Evolutionary conservation across 2,329 filamentous ascomycete genomes (phyloP).

Genomic region (Phyllosticta citriasiana): DNA sequence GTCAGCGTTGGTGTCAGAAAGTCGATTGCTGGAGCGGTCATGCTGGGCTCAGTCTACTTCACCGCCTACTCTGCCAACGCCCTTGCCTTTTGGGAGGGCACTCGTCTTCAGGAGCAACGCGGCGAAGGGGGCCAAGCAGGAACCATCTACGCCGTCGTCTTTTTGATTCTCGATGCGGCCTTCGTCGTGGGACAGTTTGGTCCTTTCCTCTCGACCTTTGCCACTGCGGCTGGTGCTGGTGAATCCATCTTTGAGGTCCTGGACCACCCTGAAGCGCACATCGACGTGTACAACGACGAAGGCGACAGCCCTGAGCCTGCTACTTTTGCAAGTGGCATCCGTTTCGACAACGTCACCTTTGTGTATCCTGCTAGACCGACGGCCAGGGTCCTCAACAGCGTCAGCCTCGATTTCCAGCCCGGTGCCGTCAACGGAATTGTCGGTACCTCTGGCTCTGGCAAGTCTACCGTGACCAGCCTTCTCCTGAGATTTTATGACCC

Average conservation of each 20-base stretch:
- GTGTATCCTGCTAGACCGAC: constrained; percentile 35
- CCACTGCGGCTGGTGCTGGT: constrained; percentile 43
- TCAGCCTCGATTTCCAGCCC: constrained; percentile 27
- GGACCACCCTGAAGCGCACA: constrained; percentile 28
- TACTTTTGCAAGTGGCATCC: constrained; percentile 28
- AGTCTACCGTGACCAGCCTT: constrained; percentile 35
- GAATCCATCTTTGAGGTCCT: constrained; percentile 36
- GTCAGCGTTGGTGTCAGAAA: constrained; percentile 31
- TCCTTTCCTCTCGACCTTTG: constrained; percentile 49
- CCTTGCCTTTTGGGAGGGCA: constrained; percentile 37
- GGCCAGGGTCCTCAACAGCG: constrained; percentile 28
- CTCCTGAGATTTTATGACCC: constrained; percentile 32
- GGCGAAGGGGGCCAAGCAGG: constrained; percentile 31
- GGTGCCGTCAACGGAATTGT: constrained; percentile 37
- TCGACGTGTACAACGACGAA: constrained; percentile 28
- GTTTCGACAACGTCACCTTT: constrained; percentile 32
- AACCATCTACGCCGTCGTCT: constrained; percentile 53
- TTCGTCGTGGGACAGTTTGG: constrained; percentile 54
- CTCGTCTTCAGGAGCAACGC: constrained; percentile 13
- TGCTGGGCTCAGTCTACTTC: constrained; percentile 36
- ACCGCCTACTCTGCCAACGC: constrained; percentile 36
- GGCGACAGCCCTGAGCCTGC: constrained; percentile 15
- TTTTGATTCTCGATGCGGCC: constrained; percentile 54
- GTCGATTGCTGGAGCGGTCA: constrained; percentile 29
- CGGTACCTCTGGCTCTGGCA: constrained; percentile 35